Evolutionary conservation across 169 alveolate species (phyloP).

Genomic region (Plasmodium sp.): DNA sequence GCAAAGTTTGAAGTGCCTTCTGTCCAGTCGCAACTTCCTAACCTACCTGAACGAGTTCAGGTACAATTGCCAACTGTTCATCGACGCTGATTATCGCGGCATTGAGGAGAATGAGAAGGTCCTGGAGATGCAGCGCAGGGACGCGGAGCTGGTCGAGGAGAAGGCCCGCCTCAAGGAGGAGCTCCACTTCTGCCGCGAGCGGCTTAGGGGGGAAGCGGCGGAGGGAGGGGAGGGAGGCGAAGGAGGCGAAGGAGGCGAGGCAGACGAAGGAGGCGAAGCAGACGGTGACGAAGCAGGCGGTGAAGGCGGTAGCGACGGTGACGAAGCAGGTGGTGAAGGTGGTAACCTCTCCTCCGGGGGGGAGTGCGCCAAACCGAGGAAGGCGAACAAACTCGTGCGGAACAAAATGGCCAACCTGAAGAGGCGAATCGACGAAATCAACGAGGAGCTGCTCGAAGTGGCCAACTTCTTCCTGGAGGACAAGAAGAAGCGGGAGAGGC

Average conservation of each 20-base stretch:
- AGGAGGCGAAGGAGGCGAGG: background rate
- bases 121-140: conserved; percentile 38
- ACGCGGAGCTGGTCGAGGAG: conserved; percentile 19
- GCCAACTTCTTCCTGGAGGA: conserved; percentile 36
- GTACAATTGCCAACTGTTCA: conserved; percentile 42
- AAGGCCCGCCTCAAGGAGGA: conserved; percentile 40
- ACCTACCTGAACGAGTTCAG: conserved; percentile 32
- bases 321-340: background rate
- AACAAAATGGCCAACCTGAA: conserved; percentile 24
- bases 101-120: conserved; percentile 55
- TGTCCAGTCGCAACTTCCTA: conserved; percentile 27
- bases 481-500: conserved; percentile 25
- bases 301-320: background rate
- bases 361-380: background rate
- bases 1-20: conserved; percentile 38
- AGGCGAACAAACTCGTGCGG: background rate
- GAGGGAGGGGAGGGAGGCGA: no score
- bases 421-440: conserved; percentile 16
- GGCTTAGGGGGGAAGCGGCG: background rate
- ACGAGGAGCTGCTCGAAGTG: conserved; percentile 32
- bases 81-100: conserved; percentile 70
- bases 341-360: background rate
- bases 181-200: conserved; percentile 15
- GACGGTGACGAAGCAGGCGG: background rate
- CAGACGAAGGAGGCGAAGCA: background rate